These are phyloP conservation scores for Ensete glaucum DNA, from an alignment of 176 grass and related monocot species.

Conservation along the genomic window DNA sequence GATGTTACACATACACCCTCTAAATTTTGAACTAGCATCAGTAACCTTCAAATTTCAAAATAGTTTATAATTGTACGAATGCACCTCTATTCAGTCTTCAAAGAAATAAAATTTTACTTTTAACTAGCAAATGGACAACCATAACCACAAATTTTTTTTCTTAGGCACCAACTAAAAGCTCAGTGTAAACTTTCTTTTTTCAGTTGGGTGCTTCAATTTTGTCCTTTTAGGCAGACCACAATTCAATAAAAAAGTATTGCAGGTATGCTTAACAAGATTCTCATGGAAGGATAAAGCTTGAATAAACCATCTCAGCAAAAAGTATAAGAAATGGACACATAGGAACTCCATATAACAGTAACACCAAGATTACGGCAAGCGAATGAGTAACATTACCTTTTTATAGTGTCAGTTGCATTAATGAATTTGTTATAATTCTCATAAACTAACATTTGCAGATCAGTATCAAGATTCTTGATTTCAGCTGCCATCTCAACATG, in stretches of 20 bases:
- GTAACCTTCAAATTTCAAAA: too few relatives aligned
- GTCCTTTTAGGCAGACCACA: neutral
- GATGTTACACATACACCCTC: too few relatives aligned
- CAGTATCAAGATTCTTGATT: constrained; percentile 99
- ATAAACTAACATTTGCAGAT: constrained; percentile 97
- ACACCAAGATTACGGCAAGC: neutral
- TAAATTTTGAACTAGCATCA: too few relatives aligned
- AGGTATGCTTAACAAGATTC: neutral
- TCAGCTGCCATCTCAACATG: constrained; percentile 98
- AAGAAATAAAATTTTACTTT: too few relatives aligned
- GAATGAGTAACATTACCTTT: constrained; percentile 42
- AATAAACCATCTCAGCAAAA: neutral
- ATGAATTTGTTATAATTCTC: constrained; percentile 99
- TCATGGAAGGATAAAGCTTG: neutral
- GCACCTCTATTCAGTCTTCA: too few relatives aligned
- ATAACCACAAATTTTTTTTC: too few relatives aligned
- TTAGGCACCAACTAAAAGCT: too few relatives aligned
- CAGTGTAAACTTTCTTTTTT: too few relatives aligned
- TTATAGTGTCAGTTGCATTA: constrained; percentile 92
- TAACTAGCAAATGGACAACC: too few relatives aligned
- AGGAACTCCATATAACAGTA: neutral
- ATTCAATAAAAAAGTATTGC: neutral
- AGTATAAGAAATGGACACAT: neutral
- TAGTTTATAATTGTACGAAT: too few relatives aligned
- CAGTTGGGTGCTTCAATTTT: too few relatives aligned